phyloP scores from a whole-genome alignment of 345 rosid genomes.

The Populus euphratica region DNA sequence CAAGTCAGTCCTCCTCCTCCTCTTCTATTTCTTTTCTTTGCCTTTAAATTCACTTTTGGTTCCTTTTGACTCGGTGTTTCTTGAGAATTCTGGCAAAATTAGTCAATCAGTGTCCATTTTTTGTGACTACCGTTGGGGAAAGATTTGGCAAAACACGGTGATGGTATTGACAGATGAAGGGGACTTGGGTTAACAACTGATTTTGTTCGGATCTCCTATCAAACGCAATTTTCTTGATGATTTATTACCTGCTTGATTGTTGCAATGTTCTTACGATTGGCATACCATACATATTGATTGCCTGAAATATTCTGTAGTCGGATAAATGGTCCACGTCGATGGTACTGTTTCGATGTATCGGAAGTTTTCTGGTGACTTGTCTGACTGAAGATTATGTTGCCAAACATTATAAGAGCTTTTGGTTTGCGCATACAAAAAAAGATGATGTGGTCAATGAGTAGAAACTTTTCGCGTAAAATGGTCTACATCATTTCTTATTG shows the following conservation, averaged over 20 bases:
- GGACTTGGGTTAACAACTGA: background rate
- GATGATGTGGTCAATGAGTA: background rate
- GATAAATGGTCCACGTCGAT: background rate
- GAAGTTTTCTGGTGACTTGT: background rate
- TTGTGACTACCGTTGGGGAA: constrained; percentile 5
- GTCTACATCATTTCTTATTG: background rate
- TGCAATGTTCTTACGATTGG: background rate
- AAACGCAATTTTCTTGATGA: background rate
- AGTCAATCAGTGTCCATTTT: background rate
- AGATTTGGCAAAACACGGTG: background rate
- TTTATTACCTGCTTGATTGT: background rate
- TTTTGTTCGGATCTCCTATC: background rate
- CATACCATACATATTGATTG: background rate
- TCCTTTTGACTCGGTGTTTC: background rate
- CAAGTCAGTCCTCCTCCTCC: constrained; percentile 34
- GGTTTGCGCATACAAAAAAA: background rate
- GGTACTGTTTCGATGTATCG: background rate
- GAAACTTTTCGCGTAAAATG: background rate
- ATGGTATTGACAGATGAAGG: background rate
- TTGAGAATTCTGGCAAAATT: background rate
- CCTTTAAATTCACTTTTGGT: too few relatives aligned
- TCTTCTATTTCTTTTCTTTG: background rate
- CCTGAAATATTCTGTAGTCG: background rate
- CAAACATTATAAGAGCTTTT: background rate
- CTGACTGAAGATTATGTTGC: background rate